These are phyloP conservation scores for Priceomyces castillae DNA, from an alignment of 805 yeast species.

Conservation along the genomic window DNA sequence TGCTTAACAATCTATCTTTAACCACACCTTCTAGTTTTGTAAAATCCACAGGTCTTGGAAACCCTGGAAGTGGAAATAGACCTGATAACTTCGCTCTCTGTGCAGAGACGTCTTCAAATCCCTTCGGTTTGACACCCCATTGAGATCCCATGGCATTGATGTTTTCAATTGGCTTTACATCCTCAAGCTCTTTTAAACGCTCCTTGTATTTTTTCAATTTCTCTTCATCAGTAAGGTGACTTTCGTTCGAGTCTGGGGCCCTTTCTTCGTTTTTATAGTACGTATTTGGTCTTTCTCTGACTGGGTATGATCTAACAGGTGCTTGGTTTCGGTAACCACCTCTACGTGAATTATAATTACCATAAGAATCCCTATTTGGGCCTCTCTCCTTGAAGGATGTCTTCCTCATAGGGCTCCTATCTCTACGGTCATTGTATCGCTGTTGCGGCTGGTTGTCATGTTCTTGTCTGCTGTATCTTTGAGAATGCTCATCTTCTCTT, in stretches of 20 bases:
- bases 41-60: slow-evolving; percentile 44
- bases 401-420: background rate
- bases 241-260: slow-evolving; percentile 9
- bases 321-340: background rate
- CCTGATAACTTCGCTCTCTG: slow-evolving; percentile 79
- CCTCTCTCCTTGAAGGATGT: background rate
- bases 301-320: background rate
- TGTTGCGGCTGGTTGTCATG: background rate
- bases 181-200: slow-evolving; percentile 31
- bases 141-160: slow-evolving; percentile 49
- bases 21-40: slow-evolving; percentile 40
- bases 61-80: slow-evolving; percentile 72
- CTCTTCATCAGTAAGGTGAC: slow-evolving; percentile 18
- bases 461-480: slow-evolving; percentile 9
- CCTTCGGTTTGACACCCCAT: slow-evolving; percentile 74
- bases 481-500: background rate
- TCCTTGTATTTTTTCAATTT: slow-evolving; percentile 21
- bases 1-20: slow-evolving; percentile 29
- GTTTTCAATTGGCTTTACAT: slow-evolving; percentile 48
- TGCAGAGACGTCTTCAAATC: slow-evolving; percentile 71
- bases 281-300: background rate
- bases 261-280: background rate
- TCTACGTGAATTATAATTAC: background rate
- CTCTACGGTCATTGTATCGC: slow-evolving; percentile 3
- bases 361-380: background rate